Base-by-base conservation (phyloP, 2,329 filamentous ascomycete genomes). In the Davidsoniella neocaledoniae region DNA sequence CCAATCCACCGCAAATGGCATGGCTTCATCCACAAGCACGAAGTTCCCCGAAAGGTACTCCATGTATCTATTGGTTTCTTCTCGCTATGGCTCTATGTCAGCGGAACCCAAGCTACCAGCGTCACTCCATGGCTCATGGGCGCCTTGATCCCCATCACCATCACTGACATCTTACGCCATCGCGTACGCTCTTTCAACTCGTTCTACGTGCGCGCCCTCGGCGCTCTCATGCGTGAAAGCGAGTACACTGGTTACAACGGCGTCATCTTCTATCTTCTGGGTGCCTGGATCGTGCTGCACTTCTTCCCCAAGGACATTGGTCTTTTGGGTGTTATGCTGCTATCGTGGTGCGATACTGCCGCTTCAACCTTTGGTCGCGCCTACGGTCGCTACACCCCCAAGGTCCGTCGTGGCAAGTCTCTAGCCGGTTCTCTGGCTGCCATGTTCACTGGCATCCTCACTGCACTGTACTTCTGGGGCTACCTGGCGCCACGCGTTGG, bases 311-410 rank as follows among this genome's bases (percentile, higher is more conserved):
- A 96, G 67, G 91, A 98, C 59, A 76, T 98, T 21, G 87, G 82
- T 6, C 82, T 94, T 45, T 82, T 96, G 70, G 81, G 83, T 54
- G 83, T 96, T 41, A 70, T 98, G 58, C 74, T 98, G 39, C 76
- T 98, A 21, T 93, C 85, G 61, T 98, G 91, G 91, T 98, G 91
- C 66, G 91, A 98, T 63, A 96, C 91, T 1, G 91, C 91, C 36
- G 91, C 91, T 46, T 91, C 83, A 61, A 98, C 91, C 0, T 88
- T 98, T 60, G 91, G 91, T 48, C 77, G 91, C 49, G 70, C 90
- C 12, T 96, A 85, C 67, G 91, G 91, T 40, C 77, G 82, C 54
- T 88, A 95, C 62, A 98, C 91, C 2, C 85, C 85, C 37, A 76
- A 83, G 48, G 75, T 98, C 50, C 78, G 91, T 54, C 75, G 75